Conservation (phyloP, 352 stramenopile species). For the Pythium plurisporium region DNA sequence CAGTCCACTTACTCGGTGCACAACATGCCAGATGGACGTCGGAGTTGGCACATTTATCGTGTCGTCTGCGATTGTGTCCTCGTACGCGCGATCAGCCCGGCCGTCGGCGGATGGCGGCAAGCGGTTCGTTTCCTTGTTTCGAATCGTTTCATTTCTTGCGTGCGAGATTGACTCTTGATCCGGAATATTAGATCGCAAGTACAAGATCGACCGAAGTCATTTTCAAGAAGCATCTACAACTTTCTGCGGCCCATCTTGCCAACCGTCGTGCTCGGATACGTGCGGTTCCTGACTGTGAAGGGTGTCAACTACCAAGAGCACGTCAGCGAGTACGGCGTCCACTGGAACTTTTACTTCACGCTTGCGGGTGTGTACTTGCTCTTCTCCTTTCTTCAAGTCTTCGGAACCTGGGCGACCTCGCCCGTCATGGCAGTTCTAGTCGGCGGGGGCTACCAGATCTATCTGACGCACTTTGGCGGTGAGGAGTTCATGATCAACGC, state of each 20-base stretch:
- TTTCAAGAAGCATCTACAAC: constrained; percentile 29
- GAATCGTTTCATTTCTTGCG: background rate
- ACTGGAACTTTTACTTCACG: constrained; percentile 99
- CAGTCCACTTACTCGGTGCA: too few species aligned
- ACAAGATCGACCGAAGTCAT: background rate
- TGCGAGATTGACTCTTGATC: too few species aligned
- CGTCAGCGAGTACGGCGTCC: constrained; percentile 97
- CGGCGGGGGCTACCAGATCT: constrained; percentile 69
- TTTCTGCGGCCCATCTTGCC: constrained; percentile 70
- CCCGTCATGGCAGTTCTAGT: constrained; percentile 40
- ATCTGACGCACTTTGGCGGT: constrained; percentile 62
- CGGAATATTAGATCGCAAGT: background rate
- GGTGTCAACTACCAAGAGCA: constrained; percentile 92
- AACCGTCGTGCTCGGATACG: constrained; percentile 60
- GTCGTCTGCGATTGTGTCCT: constrained; percentile 76
- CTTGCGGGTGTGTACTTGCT: constrained; percentile 81
- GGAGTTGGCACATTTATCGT: constrained; percentile 94
- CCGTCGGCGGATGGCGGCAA: constrained; percentile 19
- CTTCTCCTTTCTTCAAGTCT: constrained; percentile 49
- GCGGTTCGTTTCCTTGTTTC: constrained; percentile 12
- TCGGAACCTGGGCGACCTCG: constrained; percentile 43
- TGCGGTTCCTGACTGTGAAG: constrained; percentile 76
- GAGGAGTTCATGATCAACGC: constrained; percentile 78
- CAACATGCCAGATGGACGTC: constrained; percentile 94
- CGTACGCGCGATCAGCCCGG: constrained; percentile 52